A percentile compares a stretch with the other conserved stretches of the same genome.
phyloP scores from a whole-genome alignment of 2,329 filamentous ascomycete genomes.

The Fusarium vanettenii region DNA sequence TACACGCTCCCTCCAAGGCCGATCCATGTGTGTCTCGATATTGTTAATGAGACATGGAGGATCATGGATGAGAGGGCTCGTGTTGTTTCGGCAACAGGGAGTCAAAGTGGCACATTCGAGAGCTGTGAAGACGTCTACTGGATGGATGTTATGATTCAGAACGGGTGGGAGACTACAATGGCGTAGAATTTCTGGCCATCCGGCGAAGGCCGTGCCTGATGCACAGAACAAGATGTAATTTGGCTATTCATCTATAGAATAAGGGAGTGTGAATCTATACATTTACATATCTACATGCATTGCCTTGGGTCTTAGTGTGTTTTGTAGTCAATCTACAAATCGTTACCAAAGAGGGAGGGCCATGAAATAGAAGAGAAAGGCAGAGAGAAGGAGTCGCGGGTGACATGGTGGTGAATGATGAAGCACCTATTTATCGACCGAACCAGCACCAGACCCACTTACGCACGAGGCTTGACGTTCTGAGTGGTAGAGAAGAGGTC shows the following conservation, averaged over 20 bases:
- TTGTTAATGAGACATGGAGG: conserved; percentile 9
- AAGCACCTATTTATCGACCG: not conserved
- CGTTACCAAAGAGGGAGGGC: not conserved
- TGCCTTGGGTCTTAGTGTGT: not conserved
- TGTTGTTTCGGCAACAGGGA: not conserved
- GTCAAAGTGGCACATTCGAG: not conserved
- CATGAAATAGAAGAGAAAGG: not conserved
- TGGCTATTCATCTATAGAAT: not conserved
- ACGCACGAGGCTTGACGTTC: not conserved
- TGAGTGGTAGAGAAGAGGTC: not conserved
- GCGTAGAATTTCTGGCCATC: not conserved
- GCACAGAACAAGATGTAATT: not conserved
- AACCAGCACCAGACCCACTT: not conserved
- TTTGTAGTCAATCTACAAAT: not conserved
- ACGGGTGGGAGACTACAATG: conserved; percentile 29
- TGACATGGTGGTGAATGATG: not conserved
- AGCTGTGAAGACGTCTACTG: conserved; percentile 17
- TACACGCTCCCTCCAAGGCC: not conserved
- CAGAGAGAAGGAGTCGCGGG: not conserved
- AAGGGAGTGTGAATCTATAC: not conserved
- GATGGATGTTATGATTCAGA: conserved; percentile 32
- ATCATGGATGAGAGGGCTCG: conserved; percentile 18
- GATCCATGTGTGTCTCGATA: not conserved
- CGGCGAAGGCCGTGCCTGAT: not conserved
- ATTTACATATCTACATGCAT: not conserved